Evolutionary conservation across 805 yeast genomes (phyloP).

Genomic region (Jamesozyma piceae): DNA sequence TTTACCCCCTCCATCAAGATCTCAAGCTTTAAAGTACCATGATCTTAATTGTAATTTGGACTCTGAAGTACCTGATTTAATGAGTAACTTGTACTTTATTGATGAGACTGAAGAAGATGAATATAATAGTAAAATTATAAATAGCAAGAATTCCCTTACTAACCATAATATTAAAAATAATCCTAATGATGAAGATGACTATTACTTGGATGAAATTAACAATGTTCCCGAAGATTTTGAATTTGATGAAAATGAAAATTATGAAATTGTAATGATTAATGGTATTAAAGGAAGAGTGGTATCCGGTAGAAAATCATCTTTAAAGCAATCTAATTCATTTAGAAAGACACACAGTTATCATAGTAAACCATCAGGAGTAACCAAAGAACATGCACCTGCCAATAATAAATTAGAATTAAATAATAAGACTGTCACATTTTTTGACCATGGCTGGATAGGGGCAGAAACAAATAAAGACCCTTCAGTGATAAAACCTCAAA

Average conservation of each 20-base stretch:
- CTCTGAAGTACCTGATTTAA: slow-evolving; percentile 30
- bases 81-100: slow-evolving; percentile 26
- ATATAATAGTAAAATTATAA: slow-evolving; percentile 13
- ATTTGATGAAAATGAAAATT: slow-evolving; percentile 15
- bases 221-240: slow-evolving; percentile 39
- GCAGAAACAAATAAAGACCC: slow-evolving; percentile 1
- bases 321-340: slow-evolving; percentile 11
- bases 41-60: slow-evolving; percentile 32
- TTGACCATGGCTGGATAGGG: slow-evolving; percentile 16
- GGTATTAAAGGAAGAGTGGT: background rate
- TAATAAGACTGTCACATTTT: slow-evolving; percentile 35
- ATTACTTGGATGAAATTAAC: slow-evolving; percentile 43
- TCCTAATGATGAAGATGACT: slow-evolving; percentile 36
- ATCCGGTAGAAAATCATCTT: slow-evolving; percentile 1
- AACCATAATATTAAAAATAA: slow-evolving; percentile 10
- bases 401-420: slow-evolving; percentile 31
- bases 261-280: background rate
- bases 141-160: background rate
- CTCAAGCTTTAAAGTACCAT: slow-evolving; percentile 31
- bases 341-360: slow-evolving; percentile 28
- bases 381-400: slow-evolving; percentile 24
- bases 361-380: slow-evolving; percentile 22
- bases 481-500: slow-evolving; percentile 4
- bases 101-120: slow-evolving; percentile 30
- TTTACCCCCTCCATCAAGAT: slow-evolving; percentile 22